A percentile compares a stretch with the other conserved stretches of the same genome.
Conservation (phyloP, 2,329 filamentous ascomycete genomes). For the Trichoderma sp. region DNA sequence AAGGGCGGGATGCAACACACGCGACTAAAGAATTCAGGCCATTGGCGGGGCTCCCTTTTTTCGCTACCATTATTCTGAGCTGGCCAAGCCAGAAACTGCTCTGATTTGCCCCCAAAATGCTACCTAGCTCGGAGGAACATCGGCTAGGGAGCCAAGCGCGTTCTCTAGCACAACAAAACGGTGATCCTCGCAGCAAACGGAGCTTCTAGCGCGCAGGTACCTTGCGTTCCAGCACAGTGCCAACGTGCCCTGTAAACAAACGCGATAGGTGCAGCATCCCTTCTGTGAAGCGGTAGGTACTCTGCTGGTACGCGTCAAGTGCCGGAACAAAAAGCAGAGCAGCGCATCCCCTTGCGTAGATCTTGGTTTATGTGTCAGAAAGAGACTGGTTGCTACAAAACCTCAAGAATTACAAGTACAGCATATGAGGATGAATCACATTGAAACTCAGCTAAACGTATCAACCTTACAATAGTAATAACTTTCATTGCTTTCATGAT, state of each 20-base stretch:
- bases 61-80: neutral
- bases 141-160: neutral
- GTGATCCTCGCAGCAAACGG: neutral
- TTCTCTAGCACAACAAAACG: neutral
- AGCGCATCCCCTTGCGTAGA: neutral
- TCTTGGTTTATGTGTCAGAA: neutral
- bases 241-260: neutral
- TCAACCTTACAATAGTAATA: neutral
- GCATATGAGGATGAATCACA: neutral
- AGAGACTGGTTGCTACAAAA: neutral
- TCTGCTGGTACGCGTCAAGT: neutral
- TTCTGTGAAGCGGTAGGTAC: neutral
- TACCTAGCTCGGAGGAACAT: neutral
- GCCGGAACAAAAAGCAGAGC: neutral
- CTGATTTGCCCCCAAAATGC: neutral
- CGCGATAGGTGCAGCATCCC: neutral
- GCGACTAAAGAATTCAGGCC: neutral
- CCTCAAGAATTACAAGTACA: neutral
- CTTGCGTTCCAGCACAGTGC: neutral
- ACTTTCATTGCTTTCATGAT: neutral
- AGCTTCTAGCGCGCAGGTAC: neutral
- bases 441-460: neutral
- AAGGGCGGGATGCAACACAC: neutral
- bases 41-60: neutral
- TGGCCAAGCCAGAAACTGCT: neutral